These are phyloP conservation scores for Barbarea vulgaris DNA, from an alignment of 345 rosid species.

Conservation along the genomic window DNA sequence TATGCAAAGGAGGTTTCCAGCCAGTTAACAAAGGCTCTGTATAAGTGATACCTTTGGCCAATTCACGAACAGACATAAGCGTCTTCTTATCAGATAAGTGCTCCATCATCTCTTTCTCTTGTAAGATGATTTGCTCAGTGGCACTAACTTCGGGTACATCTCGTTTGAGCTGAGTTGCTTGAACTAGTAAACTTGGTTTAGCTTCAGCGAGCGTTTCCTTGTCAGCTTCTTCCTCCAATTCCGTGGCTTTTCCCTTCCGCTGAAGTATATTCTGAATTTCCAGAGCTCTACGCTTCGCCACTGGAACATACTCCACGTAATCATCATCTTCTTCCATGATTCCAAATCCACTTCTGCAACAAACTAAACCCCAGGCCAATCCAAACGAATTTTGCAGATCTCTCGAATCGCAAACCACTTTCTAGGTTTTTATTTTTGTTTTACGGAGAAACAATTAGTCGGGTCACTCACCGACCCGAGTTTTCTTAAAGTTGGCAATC, in stretches of 20 bases:
- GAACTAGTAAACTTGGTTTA: slow-evolving; percentile 85
- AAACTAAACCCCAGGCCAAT: not conserved
- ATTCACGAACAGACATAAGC: slow-evolving; percentile 83
- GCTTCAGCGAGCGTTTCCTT: slow-evolving; percentile 69
- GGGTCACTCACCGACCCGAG: slow-evolving; percentile 9
- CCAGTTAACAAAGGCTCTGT: slow-evolving; percentile 77
- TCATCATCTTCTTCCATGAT: slow-evolving; percentile 74
- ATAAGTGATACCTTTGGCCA: slow-evolving; percentile 90
- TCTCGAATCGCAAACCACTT: not conserved
- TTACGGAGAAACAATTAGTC: not conserved
- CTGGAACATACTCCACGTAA: slow-evolving; percentile 80
- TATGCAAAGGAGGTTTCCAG: slow-evolving; percentile 81
- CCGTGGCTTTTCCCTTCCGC: slow-evolving; percentile 69
- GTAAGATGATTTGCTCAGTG: slow-evolving; percentile 77
- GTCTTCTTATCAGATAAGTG: slow-evolving; percentile 81
- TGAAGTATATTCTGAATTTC: slow-evolving; percentile 77
- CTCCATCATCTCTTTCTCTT: slow-evolving; percentile 95
- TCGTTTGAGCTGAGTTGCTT: slow-evolving; percentile 84
- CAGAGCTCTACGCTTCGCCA: slow-evolving; percentile 76
- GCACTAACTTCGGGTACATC: slow-evolving; percentile 81
- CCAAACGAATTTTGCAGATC: not conserved
- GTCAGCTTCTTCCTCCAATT: slow-evolving; percentile 63
- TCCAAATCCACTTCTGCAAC: not conserved
- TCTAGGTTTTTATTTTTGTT: slow-evolving; percentile 23
- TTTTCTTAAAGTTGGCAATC: not conserved